phyloP scores from a whole-genome alignment of 2,329 filamentous ascomycete genomes.

The Arthrobotrys sinensis region DNA sequence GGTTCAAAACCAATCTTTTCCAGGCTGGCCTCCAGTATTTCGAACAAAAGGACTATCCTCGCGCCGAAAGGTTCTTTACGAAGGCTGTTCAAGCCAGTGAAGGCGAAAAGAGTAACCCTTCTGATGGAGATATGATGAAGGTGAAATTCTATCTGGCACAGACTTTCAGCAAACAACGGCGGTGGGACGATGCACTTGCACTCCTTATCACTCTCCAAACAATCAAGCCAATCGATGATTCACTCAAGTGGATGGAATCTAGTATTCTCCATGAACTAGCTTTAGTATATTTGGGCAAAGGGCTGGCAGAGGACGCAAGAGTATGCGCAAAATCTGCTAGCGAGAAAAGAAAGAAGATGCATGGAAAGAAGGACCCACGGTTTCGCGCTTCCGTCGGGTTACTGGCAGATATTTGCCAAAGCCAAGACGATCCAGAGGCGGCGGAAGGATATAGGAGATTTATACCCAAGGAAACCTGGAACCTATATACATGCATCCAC shows the following conservation, averaged over 20 bases:
- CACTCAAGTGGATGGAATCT: slow-evolving; percentile 48
- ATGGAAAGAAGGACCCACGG: slow-evolving; percentile 43
- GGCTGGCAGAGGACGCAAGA: slow-evolving; percentile 23
- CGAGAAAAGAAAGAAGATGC: slow-evolving; percentile 40
- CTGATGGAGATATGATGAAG: slow-evolving; percentile 10
- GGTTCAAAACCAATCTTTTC: slow-evolving; percentile 48
- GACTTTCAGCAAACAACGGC: slow-evolving; percentile 43
- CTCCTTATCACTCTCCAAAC: slow-evolving; percentile 25
- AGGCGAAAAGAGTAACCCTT: slow-evolving; percentile 20
- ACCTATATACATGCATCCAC: slow-evolving; percentile 43
- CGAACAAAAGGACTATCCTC: slow-evolving; percentile 37
- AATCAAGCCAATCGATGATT: slow-evolving; percentile 14
- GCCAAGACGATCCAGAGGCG: slow-evolving; percentile 39
- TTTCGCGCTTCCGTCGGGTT: slow-evolving; percentile 48
- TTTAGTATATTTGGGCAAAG: slow-evolving; percentile 50
- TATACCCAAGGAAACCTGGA: slow-evolving; percentile 23
- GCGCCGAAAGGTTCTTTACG: slow-evolving; percentile 55
- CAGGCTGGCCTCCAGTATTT: slow-evolving; percentile 49
- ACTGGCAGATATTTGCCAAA: slow-evolving; percentile 53
- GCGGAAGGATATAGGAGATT: slow-evolving; percentile 51
- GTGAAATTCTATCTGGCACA: slow-evolving; percentile 54
- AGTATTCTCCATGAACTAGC: slow-evolving; percentile 52
- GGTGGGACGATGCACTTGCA: slow-evolving; percentile 45
- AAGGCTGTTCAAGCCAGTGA: slow-evolving; percentile 41
- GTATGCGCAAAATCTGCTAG: slow-evolving; percentile 40